Percentiles rank a stretch among this genome's conserved stretches.
These are phyloP conservation scores for Apiospora sp. DNA, from an alignment of 2,329 filamentous ascomycete species.

Conservation along the genomic window DNA sequence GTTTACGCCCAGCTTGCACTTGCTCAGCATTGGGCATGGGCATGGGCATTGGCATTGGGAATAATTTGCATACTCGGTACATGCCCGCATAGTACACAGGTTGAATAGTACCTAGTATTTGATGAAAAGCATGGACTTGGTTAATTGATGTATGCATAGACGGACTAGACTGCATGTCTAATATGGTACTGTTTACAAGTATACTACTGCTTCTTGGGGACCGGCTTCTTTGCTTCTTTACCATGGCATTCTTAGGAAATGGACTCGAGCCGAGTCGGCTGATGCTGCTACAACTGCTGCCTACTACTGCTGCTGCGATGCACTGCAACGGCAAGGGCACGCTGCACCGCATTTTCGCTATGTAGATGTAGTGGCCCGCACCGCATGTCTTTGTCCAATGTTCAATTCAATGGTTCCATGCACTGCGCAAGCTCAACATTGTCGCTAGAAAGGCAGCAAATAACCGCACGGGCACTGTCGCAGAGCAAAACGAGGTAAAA, in stretches of 20 bases:
- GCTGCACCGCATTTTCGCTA: background rate
- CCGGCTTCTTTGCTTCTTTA: background rate
- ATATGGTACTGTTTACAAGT: background rate
- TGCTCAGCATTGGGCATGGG: background rate
- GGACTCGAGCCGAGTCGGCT: slow-evolving; percentile 2
- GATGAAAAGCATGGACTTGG: background rate
- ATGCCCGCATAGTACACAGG: background rate
- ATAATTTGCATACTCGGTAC: background rate
- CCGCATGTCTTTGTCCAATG: slow-evolving; percentile 17
- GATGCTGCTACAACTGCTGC: background rate
- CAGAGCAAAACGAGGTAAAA: slow-evolving; percentile 20
- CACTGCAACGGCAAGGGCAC: background rate
- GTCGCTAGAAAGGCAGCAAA: background rate
- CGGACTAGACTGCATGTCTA: background rate
- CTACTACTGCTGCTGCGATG: background rate
- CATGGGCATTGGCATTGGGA: no score
- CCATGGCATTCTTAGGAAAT: background rate
- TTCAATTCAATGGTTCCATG: slow-evolving; percentile 2
- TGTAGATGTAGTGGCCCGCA: slow-evolving; percentile 14
- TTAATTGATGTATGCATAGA: background rate
- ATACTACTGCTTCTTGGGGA: background rate
- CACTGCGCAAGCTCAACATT: slow-evolving; percentile 4
- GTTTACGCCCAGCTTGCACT: background rate
- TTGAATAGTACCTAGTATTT: background rate
- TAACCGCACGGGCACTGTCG: slow-evolving; percentile 16